Base-by-base conservation (phyloP, 208 protist genomes). In the Naegleria gruberi region DNA sequence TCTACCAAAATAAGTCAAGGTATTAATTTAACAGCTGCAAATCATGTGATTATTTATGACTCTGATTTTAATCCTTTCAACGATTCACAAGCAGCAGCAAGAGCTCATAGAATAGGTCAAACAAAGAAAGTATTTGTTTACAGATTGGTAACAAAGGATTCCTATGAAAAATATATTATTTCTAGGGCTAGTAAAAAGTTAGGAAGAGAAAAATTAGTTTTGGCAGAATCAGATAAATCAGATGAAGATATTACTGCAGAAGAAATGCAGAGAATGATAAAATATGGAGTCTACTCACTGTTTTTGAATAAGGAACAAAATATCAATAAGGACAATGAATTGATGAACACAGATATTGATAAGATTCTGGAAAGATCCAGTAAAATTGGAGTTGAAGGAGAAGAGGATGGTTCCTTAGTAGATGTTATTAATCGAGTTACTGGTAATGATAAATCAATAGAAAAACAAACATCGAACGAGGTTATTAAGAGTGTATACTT, bases 1-100 rank as follows among this genome's bases (percentile, higher is more conserved):
- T 98, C 97, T 41, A 99, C 99, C 0, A 87, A n/a, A 40, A 19
- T 51, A 92, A 92, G 99, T 85, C 94, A 99, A 7, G 99, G 99
- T 90, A 98, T 99, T 91, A 99, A 99, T 91, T 92, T 99, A 55
- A 96, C 98, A 90, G 98, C 98, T 10, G 99, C 99, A 0, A 98
- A 99, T 91, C 95, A 97, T 84, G 98, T 99, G 65, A 97, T 99
- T 90, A 91, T 99, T 40, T 99, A 98, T 93, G 99, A 99, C 94
- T 96, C 93, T 15, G 99, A 99, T 93, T 99, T 94, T 94, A 97
- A 97, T 77, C 96, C 96, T 4, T 94, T 96, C 73, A 94, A 94
- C 51, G 96, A 97, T 90, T 87, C 96, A 40, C 95, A 97, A 90
- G 95, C 95, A 17, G 37, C 91, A 44, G 94, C 91, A 19, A 87